A percentile compares a stretch with the other conserved stretches of the same genome.
These are phyloP conservation scores for Globomyces sp. DNA, from an alignment of 371 early-diverging fungal genomes.

Conservation along the genomic window DNA sequence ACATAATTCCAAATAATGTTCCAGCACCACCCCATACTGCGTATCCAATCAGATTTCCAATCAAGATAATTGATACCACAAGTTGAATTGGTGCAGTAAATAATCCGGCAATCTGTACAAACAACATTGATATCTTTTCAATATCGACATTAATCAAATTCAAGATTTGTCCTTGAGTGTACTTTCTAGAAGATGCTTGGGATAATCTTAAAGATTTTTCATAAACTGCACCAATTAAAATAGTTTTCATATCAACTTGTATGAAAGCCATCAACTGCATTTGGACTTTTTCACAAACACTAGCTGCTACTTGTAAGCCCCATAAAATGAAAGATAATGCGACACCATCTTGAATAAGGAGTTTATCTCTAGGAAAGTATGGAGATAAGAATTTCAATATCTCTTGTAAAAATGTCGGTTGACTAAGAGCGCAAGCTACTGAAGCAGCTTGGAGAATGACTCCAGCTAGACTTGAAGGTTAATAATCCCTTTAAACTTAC, in stretches of 20 bases:
- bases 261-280: slow-evolving; percentile 20
- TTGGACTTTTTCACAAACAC: slow-evolving; percentile 6
- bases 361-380: slow-evolving; percentile 1
- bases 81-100: slow-evolving; percentile 25
- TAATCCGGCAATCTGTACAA: slow-evolving; percentile 1
- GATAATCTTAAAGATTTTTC: slow-evolving; percentile 22
- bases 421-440: slow-evolving; percentile 20
- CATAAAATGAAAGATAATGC: not conserved
- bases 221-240: slow-evolving; percentile 24
- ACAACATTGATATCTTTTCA: slow-evolving; percentile 15
- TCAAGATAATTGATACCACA: slow-evolving; percentile 17
- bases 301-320: not conserved
- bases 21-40: slow-evolving; percentile 28
- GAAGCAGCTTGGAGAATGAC: slow-evolving; percentile 15
- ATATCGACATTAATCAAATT: slow-evolving; percentile 35
- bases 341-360: not conserved
- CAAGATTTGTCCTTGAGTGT: slow-evolving; percentile 28
- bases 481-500: not conserved
- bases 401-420: slow-evolving; percentile 35
- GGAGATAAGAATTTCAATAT: slow-evolving; percentile 26
- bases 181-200: not conserved
- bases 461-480: not conserved
- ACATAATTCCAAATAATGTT: slow-evolving; percentile 6
- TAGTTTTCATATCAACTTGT: slow-evolving; percentile 19
- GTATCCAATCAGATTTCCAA: slow-evolving; percentile 23